These are phyloP conservation scores for Monilinia aucupariae DNA, from an alignment of 2,329 filamentous ascomycete species.

Conservation along the genomic window DNA sequence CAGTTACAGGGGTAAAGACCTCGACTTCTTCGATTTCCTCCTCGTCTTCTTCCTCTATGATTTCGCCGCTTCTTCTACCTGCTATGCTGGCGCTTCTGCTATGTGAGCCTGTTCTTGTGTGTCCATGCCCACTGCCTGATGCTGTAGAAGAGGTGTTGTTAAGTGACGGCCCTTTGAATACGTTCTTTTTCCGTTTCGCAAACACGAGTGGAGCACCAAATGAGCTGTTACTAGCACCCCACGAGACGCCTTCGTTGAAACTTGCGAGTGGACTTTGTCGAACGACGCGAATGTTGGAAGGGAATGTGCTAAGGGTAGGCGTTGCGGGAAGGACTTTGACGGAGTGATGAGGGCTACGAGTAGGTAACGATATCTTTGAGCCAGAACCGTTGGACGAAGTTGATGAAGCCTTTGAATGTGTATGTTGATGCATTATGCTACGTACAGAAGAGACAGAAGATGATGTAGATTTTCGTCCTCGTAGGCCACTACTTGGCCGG, in stretches of 20 bases:
- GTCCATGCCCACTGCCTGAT: conserved; percentile 31
- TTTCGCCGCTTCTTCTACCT: conserved; percentile 66
- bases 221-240: conserved; percentile 49
- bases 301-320: conserved; percentile 69
- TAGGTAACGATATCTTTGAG: conserved; percentile 60
- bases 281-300: conserved; percentile 79
- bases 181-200: conserved; percentile 71
- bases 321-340: conserved; percentile 94
- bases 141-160: conserved; percentile 36
- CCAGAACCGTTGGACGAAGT: conserved; percentile 77
- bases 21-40: conserved; percentile 36
- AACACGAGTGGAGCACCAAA: conserved; percentile 59
- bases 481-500: conserved; percentile 73
- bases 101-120: conserved; percentile 36
- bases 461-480: conserved; percentile 91
- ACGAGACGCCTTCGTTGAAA: conserved; percentile 52
- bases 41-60: conserved; percentile 42
- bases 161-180: conserved; percentile 76
- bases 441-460: conserved; percentile 91
- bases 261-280: conserved; percentile 51
- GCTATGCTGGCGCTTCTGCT: conserved; percentile 57
- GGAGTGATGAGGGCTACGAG: conserved; percentile 75
- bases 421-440: conserved; percentile 79
- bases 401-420: conserved; percentile 90
- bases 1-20: conserved; percentile 47